These are phyloP conservation scores for Bidens hawaiensis DNA, from an alignment of 140 eudicot genomes.

Conservation along the genomic window DNA sequence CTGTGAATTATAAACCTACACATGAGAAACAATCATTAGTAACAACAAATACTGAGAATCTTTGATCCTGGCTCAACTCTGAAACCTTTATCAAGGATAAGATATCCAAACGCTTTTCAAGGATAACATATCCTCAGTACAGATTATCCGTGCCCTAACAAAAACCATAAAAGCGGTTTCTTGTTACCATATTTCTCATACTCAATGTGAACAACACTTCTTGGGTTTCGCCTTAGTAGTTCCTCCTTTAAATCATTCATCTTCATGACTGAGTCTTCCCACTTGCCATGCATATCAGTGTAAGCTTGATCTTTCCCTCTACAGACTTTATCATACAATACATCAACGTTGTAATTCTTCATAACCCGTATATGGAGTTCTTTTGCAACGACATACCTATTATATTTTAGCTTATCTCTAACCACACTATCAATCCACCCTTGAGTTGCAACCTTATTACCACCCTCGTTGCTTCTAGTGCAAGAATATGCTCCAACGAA, in stretches of 20 bases:
- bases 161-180: not conserved
- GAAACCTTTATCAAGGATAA: too few species aligned
- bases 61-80: too few species aligned
- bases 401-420: too few species aligned
- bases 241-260: not conserved
- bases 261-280: not conserved
- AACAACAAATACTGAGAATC: too few species aligned
- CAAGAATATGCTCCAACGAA: not conserved
- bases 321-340: not conserved
- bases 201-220: not conserved
- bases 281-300: not conserved
- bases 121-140: too few species aligned
- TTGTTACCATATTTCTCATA: not conserved
- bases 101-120: too few species aligned
- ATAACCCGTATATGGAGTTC: not conserved
- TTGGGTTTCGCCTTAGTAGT: not conserved
- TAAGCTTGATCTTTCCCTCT: not conserved
- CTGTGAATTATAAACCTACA: too few species aligned
- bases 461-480: not conserved
- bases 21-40: too few species aligned
- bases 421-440: too few species aligned
- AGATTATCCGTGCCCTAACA: too few species aligned
- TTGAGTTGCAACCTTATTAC: too few species aligned
- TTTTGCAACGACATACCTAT: not conserved
- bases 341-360: not conserved